A percentile compares a stretch with the other conserved stretches of the same genome.
phyloP scores from a whole-genome alignment of 768 basidiomycete species.

The Hygrocybe coccinea region DNA sequence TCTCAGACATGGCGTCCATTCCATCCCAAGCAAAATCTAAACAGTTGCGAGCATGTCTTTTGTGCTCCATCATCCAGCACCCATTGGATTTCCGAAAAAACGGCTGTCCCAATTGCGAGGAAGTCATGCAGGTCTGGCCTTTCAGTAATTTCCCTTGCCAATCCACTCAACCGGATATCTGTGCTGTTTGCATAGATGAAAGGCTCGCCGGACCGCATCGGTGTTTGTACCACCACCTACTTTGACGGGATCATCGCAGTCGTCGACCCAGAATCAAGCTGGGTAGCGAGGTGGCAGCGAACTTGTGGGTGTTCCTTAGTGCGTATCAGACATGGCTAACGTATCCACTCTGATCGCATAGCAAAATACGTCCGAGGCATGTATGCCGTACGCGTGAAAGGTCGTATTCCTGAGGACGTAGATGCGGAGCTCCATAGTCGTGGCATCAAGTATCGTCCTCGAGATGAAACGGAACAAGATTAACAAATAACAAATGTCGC shows the following conservation, averaged over 20 bases:
- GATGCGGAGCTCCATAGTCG: slow-evolving; percentile 73
- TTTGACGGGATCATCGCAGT: slow-evolving; percentile 91
- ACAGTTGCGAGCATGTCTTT: slow-evolving; percentile 81
- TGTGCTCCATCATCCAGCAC: slow-evolving; percentile 87
- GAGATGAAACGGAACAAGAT: slow-evolving; percentile 76
- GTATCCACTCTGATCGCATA: slow-evolving; percentile 27
- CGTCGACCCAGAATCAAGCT: slow-evolving; percentile 80
- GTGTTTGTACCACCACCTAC: slow-evolving; percentile 82
- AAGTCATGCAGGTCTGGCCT: slow-evolving; percentile 72
- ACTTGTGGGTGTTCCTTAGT: slow-evolving; percentile 54
- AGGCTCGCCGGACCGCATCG: slow-evolving; percentile 76
- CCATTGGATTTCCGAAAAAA: slow-evolving; percentile 75
- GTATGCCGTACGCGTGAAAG: slow-evolving; percentile 88
- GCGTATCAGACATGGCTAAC: slow-evolving; percentile 4
- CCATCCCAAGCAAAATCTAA: slow-evolving; percentile 62
- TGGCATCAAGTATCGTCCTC: slow-evolving; percentile 78
- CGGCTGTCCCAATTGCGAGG: slow-evolving; percentile 98
- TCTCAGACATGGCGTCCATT: slow-evolving; percentile 31
- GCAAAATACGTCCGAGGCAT: slow-evolving; percentile 89
- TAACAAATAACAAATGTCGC: slow-evolving; percentile 24
- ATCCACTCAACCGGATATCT: neutral
- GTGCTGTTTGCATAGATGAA: slow-evolving; percentile 61
- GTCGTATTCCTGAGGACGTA: slow-evolving; percentile 80
- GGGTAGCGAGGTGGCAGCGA: slow-evolving; percentile 96
- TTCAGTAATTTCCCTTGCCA: neutral